phyloP scores from a whole-genome alignment of 805 yeast species.

The Suhomyces kilbournensis region DNA sequence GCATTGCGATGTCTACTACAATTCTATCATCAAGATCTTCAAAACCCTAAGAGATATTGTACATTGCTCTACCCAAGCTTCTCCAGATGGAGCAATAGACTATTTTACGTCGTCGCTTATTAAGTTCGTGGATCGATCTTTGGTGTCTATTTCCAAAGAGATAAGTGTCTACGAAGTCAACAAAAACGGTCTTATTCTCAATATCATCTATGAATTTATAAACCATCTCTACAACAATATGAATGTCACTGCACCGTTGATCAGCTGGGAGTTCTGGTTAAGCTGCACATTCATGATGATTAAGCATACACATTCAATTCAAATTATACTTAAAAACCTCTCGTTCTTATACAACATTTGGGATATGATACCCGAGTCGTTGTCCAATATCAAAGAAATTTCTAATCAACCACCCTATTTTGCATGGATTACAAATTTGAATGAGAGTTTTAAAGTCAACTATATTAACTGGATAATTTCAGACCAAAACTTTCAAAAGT shows the following conservation, averaged over 20 bases:
- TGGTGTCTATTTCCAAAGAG: conserved; percentile 33
- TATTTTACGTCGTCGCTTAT: conserved; percentile 18
- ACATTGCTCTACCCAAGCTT: conserved; percentile 11
- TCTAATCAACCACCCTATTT: conserved; percentile 7
- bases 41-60: conserved; percentile 37
- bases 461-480: conserved; percentile 55
- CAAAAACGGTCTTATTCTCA: conserved; percentile 39
- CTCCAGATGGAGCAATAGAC: conserved; percentile 16
- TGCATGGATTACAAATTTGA: conserved; percentile 40
- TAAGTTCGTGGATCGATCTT: conserved; percentile 29
- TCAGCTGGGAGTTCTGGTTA: conserved; percentile 81
- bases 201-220: conserved; percentile 38
- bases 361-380: conserved; percentile 57
- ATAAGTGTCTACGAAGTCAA: conserved; percentile 37
- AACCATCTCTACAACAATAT: conserved; percentile 28
- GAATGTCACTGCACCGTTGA: conserved; percentile 14
- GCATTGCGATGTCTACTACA: conserved; percentile 34
- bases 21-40: conserved; percentile 39
- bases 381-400: conserved; percentile 10
- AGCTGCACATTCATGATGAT: conserved; percentile 57
- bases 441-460: conserved; percentile 46
- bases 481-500: conserved; percentile 48
- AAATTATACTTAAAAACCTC: conserved; percentile 58
- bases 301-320: conserved; percentile 55
- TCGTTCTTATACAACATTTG: conserved; percentile 71